A percentile compares a stretch with the other conserved stretches of the same genome.
phyloP scores from a whole-genome alignment of 495 filamentous ascomycete genomes.

The Aspergillus wentii region DNA sequence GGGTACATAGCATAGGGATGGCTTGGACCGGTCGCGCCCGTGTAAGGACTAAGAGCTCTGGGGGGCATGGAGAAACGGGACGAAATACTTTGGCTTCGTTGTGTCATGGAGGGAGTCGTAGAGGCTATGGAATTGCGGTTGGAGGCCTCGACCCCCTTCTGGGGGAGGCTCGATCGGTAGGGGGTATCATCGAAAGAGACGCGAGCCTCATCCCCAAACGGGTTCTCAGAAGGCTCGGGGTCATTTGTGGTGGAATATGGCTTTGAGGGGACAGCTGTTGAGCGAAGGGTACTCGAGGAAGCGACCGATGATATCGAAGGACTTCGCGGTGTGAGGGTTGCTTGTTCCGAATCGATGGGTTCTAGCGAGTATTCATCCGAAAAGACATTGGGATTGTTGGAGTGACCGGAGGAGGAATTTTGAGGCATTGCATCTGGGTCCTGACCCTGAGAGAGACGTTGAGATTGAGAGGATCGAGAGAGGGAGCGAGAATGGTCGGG shows the following conservation, averaged over 20 bases:
- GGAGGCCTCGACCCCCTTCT: slow-evolving; percentile 32
- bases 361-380: slow-evolving; percentile 50
- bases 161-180: slow-evolving; percentile 35
- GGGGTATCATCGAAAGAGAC: slow-evolving; percentile 31
- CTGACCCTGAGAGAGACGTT: slow-evolving; percentile 19
- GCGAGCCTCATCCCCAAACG: slow-evolving; percentile 38
- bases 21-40: slow-evolving; percentile 50
- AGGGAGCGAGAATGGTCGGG: slow-evolving; percentile 39
- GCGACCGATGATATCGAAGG: slow-evolving; percentile 28
- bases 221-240: slow-evolving; percentile 25
- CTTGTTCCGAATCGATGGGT: slow-evolving; percentile 32
- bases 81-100: slow-evolving; percentile 38
- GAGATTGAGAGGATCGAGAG: slow-evolving; percentile 32
- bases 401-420: slow-evolving; percentile 29
- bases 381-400: slow-evolving; percentile 47
- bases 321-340: slow-evolving; percentile 26
- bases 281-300: slow-evolving; percentile 32
- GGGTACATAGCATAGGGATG: slow-evolving; percentile 54
- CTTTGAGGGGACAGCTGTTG: slow-evolving; percentile 20
- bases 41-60: slow-evolving; percentile 49
- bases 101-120: slow-evolving; percentile 25
- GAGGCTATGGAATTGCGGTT: slow-evolving; percentile 33
- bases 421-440: slow-evolving; percentile 30
- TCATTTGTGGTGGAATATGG: slow-evolving; percentile 22
- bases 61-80: slow-evolving; percentile 39